These are phyloP conservation scores for Haplosporangium sp. DNA, from an alignment of 371 early-diverging fungal genomes.

Conservation along the genomic window DNA sequence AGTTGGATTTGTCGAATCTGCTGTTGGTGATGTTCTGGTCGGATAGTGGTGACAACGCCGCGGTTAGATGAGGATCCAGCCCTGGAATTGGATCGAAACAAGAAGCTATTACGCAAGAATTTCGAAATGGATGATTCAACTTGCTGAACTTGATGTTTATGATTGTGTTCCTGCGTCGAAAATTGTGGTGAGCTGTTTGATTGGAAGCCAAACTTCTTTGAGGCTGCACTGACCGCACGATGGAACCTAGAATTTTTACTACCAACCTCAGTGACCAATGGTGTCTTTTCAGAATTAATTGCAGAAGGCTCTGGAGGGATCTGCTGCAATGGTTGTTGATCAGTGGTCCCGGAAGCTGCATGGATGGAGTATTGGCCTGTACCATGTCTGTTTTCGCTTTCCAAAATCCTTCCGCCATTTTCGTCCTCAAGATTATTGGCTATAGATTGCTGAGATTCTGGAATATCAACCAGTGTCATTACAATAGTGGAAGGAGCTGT, in stretches of 20 bases:
- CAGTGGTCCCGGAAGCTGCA: not conserved
- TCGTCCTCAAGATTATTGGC: constrained; percentile 15
- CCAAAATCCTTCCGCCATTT: constrained; percentile 5
- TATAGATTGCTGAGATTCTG: not conserved
- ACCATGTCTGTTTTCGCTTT: not conserved
- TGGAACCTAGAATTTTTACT: constrained; percentile 7
- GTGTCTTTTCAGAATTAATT: not conserved
- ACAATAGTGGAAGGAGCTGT: not conserved
- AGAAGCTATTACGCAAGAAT: not conserved
- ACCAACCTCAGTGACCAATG: not conserved
- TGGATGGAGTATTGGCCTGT: not conserved
- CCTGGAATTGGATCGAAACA: not conserved
- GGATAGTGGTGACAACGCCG: constrained; percentile 15
- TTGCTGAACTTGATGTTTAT: not conserved
- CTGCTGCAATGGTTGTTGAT: not conserved
- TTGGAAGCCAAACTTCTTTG: not conserved
- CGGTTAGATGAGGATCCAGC: not conserved
- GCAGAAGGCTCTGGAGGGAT: not conserved
- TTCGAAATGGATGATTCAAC: not conserved
- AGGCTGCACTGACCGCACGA: constrained; percentile 19
- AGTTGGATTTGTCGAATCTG: constrained; percentile 7
- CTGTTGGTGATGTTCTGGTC: constrained; percentile 24
- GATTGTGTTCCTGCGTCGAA: not conserved
- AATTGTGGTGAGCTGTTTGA: not conserved
- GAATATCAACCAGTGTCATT: constrained; percentile 15